A percentile compares a stretch with the other conserved stretches of the same genome.
phyloP scores from a whole-genome alignment of 352 stramenopile species.

The Phytophthora cactorum region DNA sequence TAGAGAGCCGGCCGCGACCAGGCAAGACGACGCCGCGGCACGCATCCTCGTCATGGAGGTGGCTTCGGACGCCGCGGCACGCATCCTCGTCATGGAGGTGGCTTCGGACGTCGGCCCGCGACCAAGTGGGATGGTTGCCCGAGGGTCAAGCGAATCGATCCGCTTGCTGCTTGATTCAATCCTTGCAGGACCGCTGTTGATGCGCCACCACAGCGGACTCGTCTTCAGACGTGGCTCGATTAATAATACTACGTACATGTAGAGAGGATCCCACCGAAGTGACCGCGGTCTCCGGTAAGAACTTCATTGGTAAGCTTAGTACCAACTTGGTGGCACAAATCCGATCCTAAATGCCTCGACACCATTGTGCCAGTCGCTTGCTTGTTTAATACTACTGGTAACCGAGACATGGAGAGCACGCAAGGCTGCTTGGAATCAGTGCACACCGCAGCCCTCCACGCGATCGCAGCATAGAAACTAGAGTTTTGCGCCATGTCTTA shows the following conservation, averaged over 20 bases:
- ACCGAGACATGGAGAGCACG: slow-evolving; percentile 18
- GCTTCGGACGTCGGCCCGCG: slow-evolving; percentile 5
- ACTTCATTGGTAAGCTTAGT: not conserved
- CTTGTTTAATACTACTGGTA: slow-evolving; percentile 9
- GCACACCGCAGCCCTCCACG: slow-evolving; percentile 5
- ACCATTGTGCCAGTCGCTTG: slow-evolving; percentile 5
- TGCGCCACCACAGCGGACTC: slow-evolving; percentile 10
- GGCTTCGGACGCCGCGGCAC: not conserved
- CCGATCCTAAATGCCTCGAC: not conserved
- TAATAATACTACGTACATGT: not conserved
- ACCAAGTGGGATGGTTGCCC: slow-evolving; percentile 28
- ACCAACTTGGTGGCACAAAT: not conserved
- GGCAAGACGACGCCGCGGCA: slow-evolving; percentile 1
- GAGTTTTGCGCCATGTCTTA: slow-evolving; percentile 11
- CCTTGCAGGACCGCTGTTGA: slow-evolving; percentile 22
- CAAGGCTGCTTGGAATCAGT: slow-evolving; percentile 23
- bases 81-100: not conserved
- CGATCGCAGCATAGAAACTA: slow-evolving; percentile 23
- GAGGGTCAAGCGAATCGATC: slow-evolving; percentile 3
- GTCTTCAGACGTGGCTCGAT: slow-evolving; percentile 1
- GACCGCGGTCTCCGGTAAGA: slow-evolving; percentile 15
- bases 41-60: not conserved
- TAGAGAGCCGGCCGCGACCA: slow-evolving; percentile 16
- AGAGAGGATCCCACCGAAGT: slow-evolving; percentile 5
- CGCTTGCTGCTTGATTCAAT: slow-evolving; percentile 13